Evolutionary conservation across 2,329 filamentous ascomycete genomes (phyloP).

Genomic region (Stagonosporopsis rhizophila): DNA sequence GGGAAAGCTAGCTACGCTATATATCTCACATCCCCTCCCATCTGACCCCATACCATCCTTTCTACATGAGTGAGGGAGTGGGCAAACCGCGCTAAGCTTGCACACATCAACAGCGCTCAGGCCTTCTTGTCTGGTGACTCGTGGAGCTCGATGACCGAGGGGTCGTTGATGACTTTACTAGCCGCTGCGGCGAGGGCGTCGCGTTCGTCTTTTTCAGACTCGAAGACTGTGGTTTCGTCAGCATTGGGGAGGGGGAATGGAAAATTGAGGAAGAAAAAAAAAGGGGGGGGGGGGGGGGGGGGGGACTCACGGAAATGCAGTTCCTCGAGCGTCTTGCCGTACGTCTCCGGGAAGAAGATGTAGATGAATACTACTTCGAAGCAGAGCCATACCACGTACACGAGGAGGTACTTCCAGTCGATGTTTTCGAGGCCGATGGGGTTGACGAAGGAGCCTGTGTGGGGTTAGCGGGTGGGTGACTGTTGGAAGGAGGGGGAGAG

Average conservation of each 20-base stretch:
- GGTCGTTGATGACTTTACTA: constrained; percentile 33
- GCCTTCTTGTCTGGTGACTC: constrained; percentile 39
- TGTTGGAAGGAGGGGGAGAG: background rate
- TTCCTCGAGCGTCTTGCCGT: constrained; percentile 45
- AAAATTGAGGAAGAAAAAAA: background rate
- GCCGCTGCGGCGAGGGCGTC: constrained; percentile 29
- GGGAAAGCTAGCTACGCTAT: no score
- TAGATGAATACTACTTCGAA: constrained; percentile 47
- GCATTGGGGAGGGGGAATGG: background rate
- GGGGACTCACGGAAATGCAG: constrained; percentile 36
- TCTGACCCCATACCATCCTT: no score
- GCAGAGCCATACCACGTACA: constrained; percentile 57
- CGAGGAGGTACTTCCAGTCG: constrained; percentile 68
- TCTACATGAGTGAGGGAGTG: no score
- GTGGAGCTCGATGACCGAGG: constrained; percentile 29
- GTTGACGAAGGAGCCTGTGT: constrained; percentile 63
- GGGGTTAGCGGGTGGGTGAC: background rate
- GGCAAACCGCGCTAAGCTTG: no score
- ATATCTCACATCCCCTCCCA: no score
- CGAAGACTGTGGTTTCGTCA: constrained; percentile 31
- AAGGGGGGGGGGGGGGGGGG: no score
- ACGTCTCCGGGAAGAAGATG: constrained; percentile 46
- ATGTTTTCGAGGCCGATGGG: constrained; percentile 67
- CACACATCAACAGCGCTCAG: no score
- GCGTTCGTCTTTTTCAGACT: constrained; percentile 35